Base-by-base conservation (phyloP, 305 asterid genomes). In the Fraxinus sp. region DNA sequence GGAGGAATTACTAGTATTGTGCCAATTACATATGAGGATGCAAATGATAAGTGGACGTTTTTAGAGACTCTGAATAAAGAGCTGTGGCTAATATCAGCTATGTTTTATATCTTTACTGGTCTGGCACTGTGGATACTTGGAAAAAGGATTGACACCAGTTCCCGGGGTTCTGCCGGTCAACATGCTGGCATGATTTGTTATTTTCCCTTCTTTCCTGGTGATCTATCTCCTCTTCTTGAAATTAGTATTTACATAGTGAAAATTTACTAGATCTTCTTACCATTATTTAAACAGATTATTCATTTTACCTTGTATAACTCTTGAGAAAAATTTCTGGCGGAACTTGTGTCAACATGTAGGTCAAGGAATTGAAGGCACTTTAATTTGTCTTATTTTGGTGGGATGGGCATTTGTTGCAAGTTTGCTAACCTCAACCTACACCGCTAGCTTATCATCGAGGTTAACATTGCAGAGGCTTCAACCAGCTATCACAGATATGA, bases 361-460 rank as follows among this genome's bases (percentile, higher is more conserved):
- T 79, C 87, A 89, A 83, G 79, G 87, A 68, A 77, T 88, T 20
- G 83, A 82, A 74, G 84, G 81, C 78, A 79, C 73, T 39, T 83
- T 90, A 37, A 76, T 90, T 35, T 86, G 89, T 78, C 52, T 89
- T 78, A 81, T 90, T 82, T 66, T 89, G 37, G 90, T 86, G 82
- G 75, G 81, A 35, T 90, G 92, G 92, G 87, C 88, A 57, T 86
- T 88, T 1, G 90, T 90, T 10, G 86, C 85, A 10, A 80, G 85
- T 49, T 79, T 89, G 72, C 70, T 89, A 9, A 89, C 44, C 87
- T 90, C 93, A 20, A 90, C 91, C 20, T 86, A 89, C 78, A 90
- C 90, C 30, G 92, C 92, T 77, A 90, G 87, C 77, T 85, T 89
- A 75, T 87, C 93, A 6, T 87, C 93, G 10, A 87, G 87, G 86